Percentiles rank a stretch among this genome's conserved stretches.
phyloP scores from a whole-genome alignment of 495 filamentous ascomycete species.

The Letharia columbiana region DNA sequence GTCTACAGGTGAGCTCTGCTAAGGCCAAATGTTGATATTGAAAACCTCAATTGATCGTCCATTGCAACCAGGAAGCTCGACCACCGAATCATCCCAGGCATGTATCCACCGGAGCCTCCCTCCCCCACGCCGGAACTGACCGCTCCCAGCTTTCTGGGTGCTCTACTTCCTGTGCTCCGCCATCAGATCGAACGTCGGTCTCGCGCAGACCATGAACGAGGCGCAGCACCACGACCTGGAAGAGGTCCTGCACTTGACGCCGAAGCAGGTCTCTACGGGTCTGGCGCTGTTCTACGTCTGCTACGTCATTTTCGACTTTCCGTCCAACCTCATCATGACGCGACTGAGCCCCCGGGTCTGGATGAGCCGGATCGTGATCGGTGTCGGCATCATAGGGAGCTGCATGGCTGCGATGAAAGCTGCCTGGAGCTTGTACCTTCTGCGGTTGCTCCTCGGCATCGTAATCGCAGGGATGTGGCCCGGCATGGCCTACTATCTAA shows the following conservation, averaged over 20 bases:
- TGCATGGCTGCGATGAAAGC: slow-evolving; percentile 74
- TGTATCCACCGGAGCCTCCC: slow-evolving; percentile 3
- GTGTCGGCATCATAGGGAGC: slow-evolving; percentile 72
- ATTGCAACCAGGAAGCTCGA: slow-evolving; percentile 55
- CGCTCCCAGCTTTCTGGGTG: slow-evolving; percentile 65
- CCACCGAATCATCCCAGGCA: slow-evolving; percentile 68
- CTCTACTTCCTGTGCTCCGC: slow-evolving; percentile 89
- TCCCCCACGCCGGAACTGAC: slow-evolving; percentile 10
- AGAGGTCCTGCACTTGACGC: slow-evolving; percentile 54
- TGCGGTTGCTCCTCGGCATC: slow-evolving; percentile 77
- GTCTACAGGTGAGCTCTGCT: slow-evolving; percentile 50
- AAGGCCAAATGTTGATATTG: not conserved
- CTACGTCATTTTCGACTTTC: slow-evolving; percentile 83
- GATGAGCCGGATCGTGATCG: slow-evolving; percentile 88
- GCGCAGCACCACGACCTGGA: slow-evolving; percentile 58
- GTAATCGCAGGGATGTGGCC: slow-evolving; percentile 94
- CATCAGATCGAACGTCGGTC: slow-evolving; percentile 80
- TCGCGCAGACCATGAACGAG: slow-evolving; percentile 85
- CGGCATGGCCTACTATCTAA: slow-evolving; percentile 89
- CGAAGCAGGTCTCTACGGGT: slow-evolving; percentile 70
- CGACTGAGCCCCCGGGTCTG: slow-evolving; percentile 74
- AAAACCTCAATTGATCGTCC: not conserved
- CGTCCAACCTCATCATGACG: slow-evolving; percentile 86
- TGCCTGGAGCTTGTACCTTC: slow-evolving; percentile 78
- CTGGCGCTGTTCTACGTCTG: slow-evolving; percentile 84